Evolutionary conservation across 176 grass and related monocot genomes (phyloP).

Genomic region (Puya raimondii): DNA sequence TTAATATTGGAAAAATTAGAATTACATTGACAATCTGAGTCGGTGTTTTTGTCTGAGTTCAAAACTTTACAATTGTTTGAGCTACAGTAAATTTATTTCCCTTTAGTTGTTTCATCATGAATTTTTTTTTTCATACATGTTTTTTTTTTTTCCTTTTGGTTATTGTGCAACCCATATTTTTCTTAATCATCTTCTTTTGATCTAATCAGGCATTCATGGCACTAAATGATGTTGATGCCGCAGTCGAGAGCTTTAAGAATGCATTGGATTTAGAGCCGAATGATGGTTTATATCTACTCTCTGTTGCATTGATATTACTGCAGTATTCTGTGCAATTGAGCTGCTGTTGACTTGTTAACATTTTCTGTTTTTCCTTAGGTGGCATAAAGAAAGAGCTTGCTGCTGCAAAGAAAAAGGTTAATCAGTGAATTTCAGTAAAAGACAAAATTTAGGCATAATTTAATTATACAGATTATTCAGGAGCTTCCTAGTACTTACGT

Average conservation of each 20-base stretch:
- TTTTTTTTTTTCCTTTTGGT: background rate
- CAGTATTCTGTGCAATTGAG: background rate
- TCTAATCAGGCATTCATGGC: conserved; percentile 54
- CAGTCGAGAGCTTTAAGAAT: conserved; percentile 73
- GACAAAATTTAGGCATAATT: background rate
- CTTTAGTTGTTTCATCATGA: background rate
- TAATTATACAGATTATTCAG: background rate
- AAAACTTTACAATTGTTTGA: background rate
- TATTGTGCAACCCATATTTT: background rate
- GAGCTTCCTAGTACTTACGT: background rate
- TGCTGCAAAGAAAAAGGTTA: conserved; percentile 85
- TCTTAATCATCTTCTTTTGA: conserved; percentile 13
- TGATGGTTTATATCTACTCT: conserved; percentile 49
- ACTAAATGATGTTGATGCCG: conserved; percentile 86
- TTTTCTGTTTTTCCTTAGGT: conserved; percentile 37
- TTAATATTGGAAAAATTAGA: background rate
- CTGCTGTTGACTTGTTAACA: conserved; percentile 6
- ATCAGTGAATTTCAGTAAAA: conserved; percentile 10
- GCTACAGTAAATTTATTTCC: background rate
- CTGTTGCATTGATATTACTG: conserved; percentile 4
- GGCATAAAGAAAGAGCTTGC: conserved; percentile 77
- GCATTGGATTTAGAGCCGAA: conserved; percentile 87
- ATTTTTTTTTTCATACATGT: background rate
- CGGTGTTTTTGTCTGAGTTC: background rate
- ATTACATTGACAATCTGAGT: background rate